Evolutionary conservation across 192 early-diverging fungal species (phyloP).

Genomic region (Radiomyces spectabilis): DNA sequence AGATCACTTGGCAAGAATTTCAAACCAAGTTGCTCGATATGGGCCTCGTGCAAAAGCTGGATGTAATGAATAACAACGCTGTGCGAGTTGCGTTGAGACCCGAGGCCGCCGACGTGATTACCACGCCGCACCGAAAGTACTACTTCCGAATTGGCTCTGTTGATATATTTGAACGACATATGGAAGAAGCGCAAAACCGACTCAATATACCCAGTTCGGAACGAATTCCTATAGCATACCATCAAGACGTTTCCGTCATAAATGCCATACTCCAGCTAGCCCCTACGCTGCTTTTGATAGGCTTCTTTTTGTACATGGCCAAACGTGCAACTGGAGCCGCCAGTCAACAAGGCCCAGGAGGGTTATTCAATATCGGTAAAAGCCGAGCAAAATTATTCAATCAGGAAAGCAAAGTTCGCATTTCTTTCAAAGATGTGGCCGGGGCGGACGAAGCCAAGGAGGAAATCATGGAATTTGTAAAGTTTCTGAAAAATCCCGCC

Average conservation of each 20-base stretch:
- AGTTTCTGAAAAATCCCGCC: slow-evolving; percentile 91
- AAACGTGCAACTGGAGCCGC: slow-evolving; percentile 58
- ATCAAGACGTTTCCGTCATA: slow-evolving; percentile 64
- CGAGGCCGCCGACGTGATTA: slow-evolving; percentile 36
- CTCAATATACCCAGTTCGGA: slow-evolving; percentile 80
- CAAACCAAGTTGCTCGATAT: slow-evolving; percentile 76
- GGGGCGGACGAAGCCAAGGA: slow-evolving; percentile 98
- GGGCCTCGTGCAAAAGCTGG: slow-evolving; percentile 84
- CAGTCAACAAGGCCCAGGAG: slow-evolving; percentile 52
- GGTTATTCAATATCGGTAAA: slow-evolving; percentile 93
- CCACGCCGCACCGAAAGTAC: slow-evolving; percentile 21
- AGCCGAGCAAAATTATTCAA: slow-evolving; percentile 91
- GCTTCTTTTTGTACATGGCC: slow-evolving; percentile 81
- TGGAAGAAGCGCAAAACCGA: slow-evolving; percentile 85
- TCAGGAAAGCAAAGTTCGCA: slow-evolving; percentile 87
- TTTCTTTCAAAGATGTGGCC: slow-evolving; percentile 97
- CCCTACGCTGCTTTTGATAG: slow-evolving; percentile 85
- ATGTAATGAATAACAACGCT: slow-evolving; percentile 77
- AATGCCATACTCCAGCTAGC: slow-evolving; percentile 83
- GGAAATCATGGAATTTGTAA: slow-evolving; percentile 99
- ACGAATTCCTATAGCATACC: slow-evolving; percentile 90
- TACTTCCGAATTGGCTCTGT: slow-evolving; percentile 93
- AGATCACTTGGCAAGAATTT: slow-evolving; percentile 93
- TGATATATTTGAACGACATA: slow-evolving; percentile 87
- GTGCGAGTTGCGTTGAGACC: slow-evolving; percentile 74